phyloP scores from a whole-genome alignment of 176 grass and related monocot species.

The Paspalum vaginatum region DNA sequence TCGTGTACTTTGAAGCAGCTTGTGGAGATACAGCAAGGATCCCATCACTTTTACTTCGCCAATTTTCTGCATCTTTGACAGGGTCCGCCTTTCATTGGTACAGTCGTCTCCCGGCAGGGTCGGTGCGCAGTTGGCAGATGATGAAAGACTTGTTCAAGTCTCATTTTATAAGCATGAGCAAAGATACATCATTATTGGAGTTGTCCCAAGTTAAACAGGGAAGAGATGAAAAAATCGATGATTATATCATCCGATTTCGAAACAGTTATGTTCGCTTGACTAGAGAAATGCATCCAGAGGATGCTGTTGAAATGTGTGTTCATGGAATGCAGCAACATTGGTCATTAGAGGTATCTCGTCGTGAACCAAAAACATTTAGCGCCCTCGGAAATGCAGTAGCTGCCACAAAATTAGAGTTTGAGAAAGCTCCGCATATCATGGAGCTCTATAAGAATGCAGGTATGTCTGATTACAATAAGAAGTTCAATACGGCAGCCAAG shows the following conservation, averaged over 20 bases:
- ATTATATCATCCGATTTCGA: not conserved
- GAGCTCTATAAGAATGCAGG: not conserved
- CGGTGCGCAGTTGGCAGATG: not conserved
- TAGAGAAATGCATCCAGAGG: not conserved
- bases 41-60: not conserved
- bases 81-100: constrained; percentile 24
- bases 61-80: constrained; percentile 7
- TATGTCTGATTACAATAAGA: not conserved
- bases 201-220: not conserved
- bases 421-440: not conserved
- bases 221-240: not conserved
- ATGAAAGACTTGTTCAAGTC: constrained; percentile 26
- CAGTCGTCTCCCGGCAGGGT: not conserved
- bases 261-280: not conserved
- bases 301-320: constrained; percentile 3
- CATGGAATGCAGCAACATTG: not conserved
- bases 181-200: not conserved
- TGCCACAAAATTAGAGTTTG: not conserved
- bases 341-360: not conserved
- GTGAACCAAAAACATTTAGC: constrained; percentile 2
- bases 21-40: constrained; percentile 5
- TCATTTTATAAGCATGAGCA: constrained; percentile 15
- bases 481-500: not conserved
- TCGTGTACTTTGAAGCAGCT: constrained; percentile 3
- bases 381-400: not conserved